These are phyloP conservation scores for Chlorella variabilis DNA, from an alignment of 163 green algal genomes.

Conservation along the genomic window DNA sequence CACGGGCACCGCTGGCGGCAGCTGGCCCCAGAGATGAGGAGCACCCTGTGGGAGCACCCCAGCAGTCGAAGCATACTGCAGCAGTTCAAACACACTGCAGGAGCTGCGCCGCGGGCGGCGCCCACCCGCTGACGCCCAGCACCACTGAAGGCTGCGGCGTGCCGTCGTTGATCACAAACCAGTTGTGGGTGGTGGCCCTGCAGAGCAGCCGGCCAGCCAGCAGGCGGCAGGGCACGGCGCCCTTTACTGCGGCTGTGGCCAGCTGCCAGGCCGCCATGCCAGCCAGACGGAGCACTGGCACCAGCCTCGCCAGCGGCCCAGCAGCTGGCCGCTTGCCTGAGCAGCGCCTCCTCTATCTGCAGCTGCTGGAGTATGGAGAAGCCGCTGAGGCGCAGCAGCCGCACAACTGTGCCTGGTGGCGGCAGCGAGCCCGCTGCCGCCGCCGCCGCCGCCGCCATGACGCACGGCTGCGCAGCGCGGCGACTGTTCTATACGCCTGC, in stretches of 20 bases:
- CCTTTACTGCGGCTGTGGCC: too few species aligned
- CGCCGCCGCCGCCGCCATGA: not conserved
- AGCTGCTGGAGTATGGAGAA: conserved; percentile 83
- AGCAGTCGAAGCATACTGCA: too few species aligned
- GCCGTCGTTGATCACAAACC: conserved; percentile 90
- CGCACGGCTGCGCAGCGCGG: too few species aligned
- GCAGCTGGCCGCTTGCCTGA: conserved; percentile 51
- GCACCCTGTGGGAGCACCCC: too few species aligned
- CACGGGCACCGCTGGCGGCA: too few species aligned
- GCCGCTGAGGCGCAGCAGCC: conserved; percentile 62
- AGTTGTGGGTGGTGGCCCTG: conserved; percentile 67
- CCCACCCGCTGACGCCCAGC: conserved; percentile 95
- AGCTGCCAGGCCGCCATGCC: too few species aligned
- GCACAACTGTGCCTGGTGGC: conserved; percentile 21
- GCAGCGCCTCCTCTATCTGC: conserved; percentile 87
- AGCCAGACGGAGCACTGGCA: too few species aligned
- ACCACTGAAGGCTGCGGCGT: conserved; percentile 81
- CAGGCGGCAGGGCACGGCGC: not conserved
- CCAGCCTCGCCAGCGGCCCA: too few species aligned
- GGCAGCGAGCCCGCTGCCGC: not conserved
- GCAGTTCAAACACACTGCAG: too few species aligned
- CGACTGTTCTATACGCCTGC: too few species aligned
- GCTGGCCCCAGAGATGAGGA: too few species aligned
- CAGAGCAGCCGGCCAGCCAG: not conserved
- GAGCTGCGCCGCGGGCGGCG: too few species aligned